These are phyloP conservation scores for Nicotiana tomentosiformis DNA, from an alignment of 257 asterid genomes.

Conservation along the genomic window DNA sequence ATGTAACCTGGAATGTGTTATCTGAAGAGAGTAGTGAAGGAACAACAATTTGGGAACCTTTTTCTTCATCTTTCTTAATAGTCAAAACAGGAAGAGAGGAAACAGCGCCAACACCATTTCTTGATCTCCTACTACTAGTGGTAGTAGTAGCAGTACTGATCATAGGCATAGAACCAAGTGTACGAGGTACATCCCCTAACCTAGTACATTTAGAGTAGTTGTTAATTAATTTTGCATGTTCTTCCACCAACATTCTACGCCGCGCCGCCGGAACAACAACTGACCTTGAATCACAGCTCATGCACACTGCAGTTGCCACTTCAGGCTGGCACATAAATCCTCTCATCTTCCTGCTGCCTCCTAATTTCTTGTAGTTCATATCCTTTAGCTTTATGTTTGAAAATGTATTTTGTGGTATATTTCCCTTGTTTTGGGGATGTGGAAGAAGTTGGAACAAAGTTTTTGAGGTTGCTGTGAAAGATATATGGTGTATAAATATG, in stretches of 20 bases:
- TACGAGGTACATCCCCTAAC: constrained; percentile 19
- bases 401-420: background rate
- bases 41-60: constrained; percentile 17
- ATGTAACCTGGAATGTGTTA: constrained; percentile 37
- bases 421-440: background rate
- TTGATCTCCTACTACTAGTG: constrained; percentile 9
- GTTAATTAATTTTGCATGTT: constrained; percentile 16
- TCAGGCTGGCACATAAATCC: constrained; percentile 60
- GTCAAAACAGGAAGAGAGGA: constrained; percentile 17
- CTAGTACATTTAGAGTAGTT: constrained; percentile 20
- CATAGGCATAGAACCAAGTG: constrained; percentile 5
- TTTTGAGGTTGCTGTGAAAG: background rate
- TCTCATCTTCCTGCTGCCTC: constrained; percentile 48
- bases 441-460: background rate
- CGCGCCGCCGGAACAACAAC: constrained; percentile 26
- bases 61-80: constrained; percentile 13
- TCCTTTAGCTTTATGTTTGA: background rate
- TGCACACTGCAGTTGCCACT: constrained; percentile 54
- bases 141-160: background rate
- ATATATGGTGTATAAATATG: background rate
- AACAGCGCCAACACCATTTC: constrained; percentile 1
- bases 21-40: constrained; percentile 27
- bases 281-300: constrained; percentile 42
- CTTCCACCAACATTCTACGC: background rate
- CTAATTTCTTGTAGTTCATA: constrained; percentile 19